Evolutionary conservation across 208 protist species (phyloP).

Genomic region (Trypanosoma rangeli): DNA sequence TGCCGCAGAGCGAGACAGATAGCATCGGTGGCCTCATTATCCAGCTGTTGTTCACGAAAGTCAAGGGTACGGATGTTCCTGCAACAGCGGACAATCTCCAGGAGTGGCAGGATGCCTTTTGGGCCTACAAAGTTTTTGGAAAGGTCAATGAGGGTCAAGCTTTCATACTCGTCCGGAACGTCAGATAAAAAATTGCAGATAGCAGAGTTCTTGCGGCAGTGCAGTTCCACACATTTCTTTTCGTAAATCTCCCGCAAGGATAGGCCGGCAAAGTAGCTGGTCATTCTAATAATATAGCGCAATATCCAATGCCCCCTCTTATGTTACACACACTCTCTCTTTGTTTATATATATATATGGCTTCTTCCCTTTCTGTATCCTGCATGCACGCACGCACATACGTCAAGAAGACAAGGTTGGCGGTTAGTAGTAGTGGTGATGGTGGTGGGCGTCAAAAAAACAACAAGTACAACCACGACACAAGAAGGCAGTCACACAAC

Average conservation of each 20-base stretch:
- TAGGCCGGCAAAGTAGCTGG: slow-evolving; percentile 48
- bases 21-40: slow-evolving; percentile 54
- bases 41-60: slow-evolving; percentile 62
- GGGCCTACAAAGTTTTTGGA: slow-evolving; percentile 86
- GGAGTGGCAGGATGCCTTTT: slow-evolving; percentile 70
- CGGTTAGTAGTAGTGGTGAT: too few species aligned
- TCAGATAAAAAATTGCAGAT: slow-evolving; percentile 49
- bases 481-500: neutral
- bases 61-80: slow-evolving; percentile 47
- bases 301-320: neutral
- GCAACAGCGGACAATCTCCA: slow-evolving; percentile 72
- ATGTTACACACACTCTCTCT: neutral
- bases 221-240: slow-evolving; percentile 60
- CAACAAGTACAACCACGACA: too few species aligned
- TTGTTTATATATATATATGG: slow-evolving; percentile 1
- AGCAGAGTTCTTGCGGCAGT: slow-evolving; percentile 64
- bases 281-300: slow-evolving; percentile 14
- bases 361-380: too few species aligned
- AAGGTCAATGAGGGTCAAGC: slow-evolving; percentile 62
- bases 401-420: too few species aligned
- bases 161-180: slow-evolving; percentile 63
- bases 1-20: slow-evolving; percentile 51
- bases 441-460: too few species aligned
- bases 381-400: too few species aligned
- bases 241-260: slow-evolving; percentile 81